phyloP scores from a whole-genome alignment of 1,284 basidiomycete genomes.

The Abortiporus biennis region DNA sequence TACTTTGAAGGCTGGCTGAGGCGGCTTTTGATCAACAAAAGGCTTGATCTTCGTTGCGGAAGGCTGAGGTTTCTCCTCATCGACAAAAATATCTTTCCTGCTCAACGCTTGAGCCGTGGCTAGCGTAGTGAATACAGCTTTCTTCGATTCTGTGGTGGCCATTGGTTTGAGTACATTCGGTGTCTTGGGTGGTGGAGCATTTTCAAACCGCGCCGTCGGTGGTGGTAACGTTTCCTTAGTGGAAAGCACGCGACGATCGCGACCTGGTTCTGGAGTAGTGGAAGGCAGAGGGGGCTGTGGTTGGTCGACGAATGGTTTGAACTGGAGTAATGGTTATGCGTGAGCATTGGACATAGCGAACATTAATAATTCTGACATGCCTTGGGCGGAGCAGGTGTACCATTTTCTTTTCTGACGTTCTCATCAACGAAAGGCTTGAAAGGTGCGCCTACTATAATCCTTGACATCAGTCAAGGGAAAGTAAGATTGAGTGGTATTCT shows the following conservation, averaged over 20 bases:
- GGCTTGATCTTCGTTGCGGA: neutral
- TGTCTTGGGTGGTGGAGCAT: constrained; percentile 5
- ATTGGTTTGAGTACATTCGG: constrained; percentile 5
- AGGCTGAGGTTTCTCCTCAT: neutral
- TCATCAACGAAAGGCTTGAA: constrained; percentile 51
- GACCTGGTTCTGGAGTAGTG: constrained; percentile 1
- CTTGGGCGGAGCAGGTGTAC: constrained; percentile 39
- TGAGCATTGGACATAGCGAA: constrained; percentile 6
- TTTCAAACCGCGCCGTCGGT: constrained; percentile 4
- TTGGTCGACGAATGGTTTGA: constrained; percentile 14
- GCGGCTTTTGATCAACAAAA: neutral
- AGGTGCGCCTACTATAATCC: constrained; percentile 12
- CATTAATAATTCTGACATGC: constrained; percentile 22
- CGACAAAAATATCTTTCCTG: constrained; percentile 6
- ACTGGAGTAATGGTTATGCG: constrained; percentile 5
- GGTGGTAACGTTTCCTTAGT: constrained; percentile 4
- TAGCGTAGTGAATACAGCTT: constrained; percentile 9
- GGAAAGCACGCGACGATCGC: constrained; percentile 2
- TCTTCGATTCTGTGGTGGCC: neutral
- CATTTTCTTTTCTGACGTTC: constrained; percentile 41
- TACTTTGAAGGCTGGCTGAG: constrained; percentile 53
- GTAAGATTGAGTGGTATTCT: too few relatives aligned
- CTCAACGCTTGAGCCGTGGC: neutral
- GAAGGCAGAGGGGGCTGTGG: constrained; percentile 12
- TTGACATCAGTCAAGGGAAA: neutral